Evolutionary conservation across 2,329 filamentous ascomycete genomes (phyloP).

Genomic region (Parastagonospora avenae): DNA sequence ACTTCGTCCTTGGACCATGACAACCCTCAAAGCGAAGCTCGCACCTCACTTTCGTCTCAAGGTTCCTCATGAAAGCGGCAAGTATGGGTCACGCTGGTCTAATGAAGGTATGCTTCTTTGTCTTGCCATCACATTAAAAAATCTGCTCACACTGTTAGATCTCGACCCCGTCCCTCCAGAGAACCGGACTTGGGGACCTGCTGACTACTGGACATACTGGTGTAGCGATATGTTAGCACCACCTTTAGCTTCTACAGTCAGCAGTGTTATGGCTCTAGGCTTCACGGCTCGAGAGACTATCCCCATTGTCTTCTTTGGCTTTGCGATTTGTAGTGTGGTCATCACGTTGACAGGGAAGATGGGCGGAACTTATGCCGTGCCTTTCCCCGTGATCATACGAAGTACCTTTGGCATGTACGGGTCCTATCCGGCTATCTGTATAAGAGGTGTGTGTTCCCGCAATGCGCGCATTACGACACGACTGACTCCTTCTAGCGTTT

Average conservation of each 20-base stretch:
- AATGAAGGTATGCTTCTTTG: conserved; percentile 47
- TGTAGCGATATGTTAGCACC: conserved; percentile 54
- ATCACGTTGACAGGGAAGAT: conserved; percentile 56
- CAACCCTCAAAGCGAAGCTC: conserved; percentile 44
- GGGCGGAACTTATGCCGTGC: conserved; percentile 45
- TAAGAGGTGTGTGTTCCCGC: conserved; percentile 27
- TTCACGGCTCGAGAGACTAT: conserved; percentile 56
- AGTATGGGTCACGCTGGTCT: conserved; percentile 54
- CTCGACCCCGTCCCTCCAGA: conserved; percentile 49
- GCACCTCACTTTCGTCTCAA: conserved; percentile 46
- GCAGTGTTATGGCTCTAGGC: conserved; percentile 50
- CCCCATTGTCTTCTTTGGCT: conserved; percentile 55
- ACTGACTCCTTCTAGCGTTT: conserved; percentile 34
- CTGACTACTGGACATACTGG: conserved; percentile 54
- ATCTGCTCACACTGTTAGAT: conserved; percentile 18
- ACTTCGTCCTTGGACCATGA: conserved; percentile 21
- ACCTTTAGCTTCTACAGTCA: conserved; percentile 48
- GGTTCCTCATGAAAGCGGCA: conserved; percentile 48
- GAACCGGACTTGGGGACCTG: conserved; percentile 53
- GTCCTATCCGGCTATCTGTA: conserved; percentile 52
- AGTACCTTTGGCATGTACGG: conserved; percentile 54
- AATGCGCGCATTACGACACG: not conserved
- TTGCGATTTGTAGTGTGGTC: conserved; percentile 53
- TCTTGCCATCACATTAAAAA: not conserved
- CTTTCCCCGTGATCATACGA: conserved; percentile 51